Conservation (phyloP, 2,329 filamentous ascomycete genomes). For the Gyromitra esculenta region DNA sequence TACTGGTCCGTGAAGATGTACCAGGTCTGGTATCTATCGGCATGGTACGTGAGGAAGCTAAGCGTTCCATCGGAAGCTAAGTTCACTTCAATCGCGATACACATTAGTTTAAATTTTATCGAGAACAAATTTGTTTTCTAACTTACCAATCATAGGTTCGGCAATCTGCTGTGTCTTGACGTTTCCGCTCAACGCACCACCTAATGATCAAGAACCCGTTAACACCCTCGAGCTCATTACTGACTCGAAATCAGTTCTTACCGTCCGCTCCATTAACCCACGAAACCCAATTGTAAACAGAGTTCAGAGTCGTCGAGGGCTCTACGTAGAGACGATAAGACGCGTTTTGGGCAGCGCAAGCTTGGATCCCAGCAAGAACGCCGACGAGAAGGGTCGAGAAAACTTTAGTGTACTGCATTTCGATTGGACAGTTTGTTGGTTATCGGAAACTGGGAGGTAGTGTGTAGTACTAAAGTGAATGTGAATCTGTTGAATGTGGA, state of each 20-base stretch:
- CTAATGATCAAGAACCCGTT: neutral
- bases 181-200: constrained; percentile 32
- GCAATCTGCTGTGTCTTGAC: constrained; percentile 24
- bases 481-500: constrained; percentile 3
- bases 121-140: neutral
- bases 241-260: neutral
- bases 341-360: constrained; percentile 7
- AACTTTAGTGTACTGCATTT: constrained; percentile 34
- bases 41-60: constrained; percentile 35
- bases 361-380: constrained; percentile 23
- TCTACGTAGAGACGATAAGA: constrained; percentile 12
- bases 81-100: constrained; percentile 1
- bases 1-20: constrained; percentile 28
- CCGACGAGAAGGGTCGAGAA: constrained; percentile 31
- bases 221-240: neutral
- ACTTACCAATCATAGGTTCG: constrained; percentile 24
- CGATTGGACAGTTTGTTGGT: neutral
- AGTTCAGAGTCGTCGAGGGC: neutral
- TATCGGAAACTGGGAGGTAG: neutral
- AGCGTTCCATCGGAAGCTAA: neutral
- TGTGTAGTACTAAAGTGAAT: constrained; percentile 11
- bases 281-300: constrained; percentile 16
- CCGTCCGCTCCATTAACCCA: constrained; percentile 27
- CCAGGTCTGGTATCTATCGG: constrained; percentile 32
- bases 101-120: neutral